Evolutionary conservation across 441 rosid species (phyloP).

Genomic region (Brassica balearica): DNA sequence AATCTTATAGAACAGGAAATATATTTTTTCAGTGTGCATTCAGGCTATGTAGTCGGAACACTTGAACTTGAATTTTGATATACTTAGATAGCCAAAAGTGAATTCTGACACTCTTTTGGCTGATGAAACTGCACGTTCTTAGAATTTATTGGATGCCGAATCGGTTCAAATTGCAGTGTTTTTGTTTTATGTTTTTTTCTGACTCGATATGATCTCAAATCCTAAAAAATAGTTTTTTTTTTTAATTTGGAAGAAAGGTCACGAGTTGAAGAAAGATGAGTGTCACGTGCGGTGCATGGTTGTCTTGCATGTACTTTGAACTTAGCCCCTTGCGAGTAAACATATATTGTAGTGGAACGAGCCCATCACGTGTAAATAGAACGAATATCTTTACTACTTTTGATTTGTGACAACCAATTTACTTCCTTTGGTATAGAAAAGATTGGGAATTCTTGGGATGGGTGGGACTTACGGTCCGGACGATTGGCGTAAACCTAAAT

Average conservation of each 20-base stretch:
- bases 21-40: background rate
- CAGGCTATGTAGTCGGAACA: background rate
- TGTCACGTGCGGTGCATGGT: constrained; percentile 8
- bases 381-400: background rate
- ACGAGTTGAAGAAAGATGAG: background rate
- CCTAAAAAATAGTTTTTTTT: background rate
- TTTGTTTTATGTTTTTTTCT: background rate
- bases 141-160: background rate
- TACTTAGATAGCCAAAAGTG: background rate
- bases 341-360: background rate
- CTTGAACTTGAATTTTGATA: background rate
- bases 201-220: background rate
- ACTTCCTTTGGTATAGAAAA: background rate
- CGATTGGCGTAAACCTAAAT: background rate
- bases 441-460: background rate
- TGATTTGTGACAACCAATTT: background rate
- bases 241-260: background rate
- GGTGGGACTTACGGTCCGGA: background rate
- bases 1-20: background rate
- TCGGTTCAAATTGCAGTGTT: background rate
- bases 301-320: constrained; percentile 1
- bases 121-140: constrained; percentile 2
- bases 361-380: constrained; percentile 2
- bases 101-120: background rate
- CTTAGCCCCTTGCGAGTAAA: background rate